A percentile compares a stretch with the other conserved stretches of the same genome.
phyloP scores from a whole-genome alignment of 495 filamentous ascomycete species.

The Talaromyces nanjingensis region DNA sequence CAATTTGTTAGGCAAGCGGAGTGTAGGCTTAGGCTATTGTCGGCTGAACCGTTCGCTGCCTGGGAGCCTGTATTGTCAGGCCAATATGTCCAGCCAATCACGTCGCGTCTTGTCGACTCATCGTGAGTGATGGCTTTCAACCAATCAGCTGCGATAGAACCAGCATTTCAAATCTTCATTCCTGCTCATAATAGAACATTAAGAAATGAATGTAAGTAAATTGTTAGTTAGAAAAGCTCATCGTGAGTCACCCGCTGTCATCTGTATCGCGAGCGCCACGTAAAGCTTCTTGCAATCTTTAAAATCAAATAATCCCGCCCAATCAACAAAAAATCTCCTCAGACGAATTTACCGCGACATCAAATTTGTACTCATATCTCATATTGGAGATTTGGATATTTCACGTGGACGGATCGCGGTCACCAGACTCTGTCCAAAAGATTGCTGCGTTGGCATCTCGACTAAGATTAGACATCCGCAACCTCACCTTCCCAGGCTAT shows the following conservation, averaged over 20 bases:
- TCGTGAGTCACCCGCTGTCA: slow-evolving; percentile 5
- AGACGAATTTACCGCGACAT: background rate
- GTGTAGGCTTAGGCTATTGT: background rate
- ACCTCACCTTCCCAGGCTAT: background rate
- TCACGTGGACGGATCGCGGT: slow-evolving; percentile 2
- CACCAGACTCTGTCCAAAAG: background rate
- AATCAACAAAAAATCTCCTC: background rate
- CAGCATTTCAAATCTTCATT: background rate
- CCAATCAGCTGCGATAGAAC: background rate
- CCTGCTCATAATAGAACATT: background rate
- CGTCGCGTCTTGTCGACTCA: slow-evolving; percentile 1
- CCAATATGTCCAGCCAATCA: background rate
- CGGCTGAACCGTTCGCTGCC: background rate
- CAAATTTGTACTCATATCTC: background rate
- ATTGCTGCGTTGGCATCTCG: slow-evolving; percentile 11
- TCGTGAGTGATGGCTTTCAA: slow-evolving; percentile 5
- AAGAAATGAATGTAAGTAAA: background rate
- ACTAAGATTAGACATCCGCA: background rate
- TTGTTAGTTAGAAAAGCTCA: background rate
- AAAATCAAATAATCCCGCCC: background rate
- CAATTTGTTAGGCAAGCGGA: background rate
- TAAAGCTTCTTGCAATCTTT: background rate
- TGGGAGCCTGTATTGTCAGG: background rate
- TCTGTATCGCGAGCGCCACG: background rate
- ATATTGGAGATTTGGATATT: background rate